These are phyloP conservation scores for Cercospora sojina DNA, from an alignment of 2,329 filamentous ascomycete species.

Conservation along the genomic window DNA sequence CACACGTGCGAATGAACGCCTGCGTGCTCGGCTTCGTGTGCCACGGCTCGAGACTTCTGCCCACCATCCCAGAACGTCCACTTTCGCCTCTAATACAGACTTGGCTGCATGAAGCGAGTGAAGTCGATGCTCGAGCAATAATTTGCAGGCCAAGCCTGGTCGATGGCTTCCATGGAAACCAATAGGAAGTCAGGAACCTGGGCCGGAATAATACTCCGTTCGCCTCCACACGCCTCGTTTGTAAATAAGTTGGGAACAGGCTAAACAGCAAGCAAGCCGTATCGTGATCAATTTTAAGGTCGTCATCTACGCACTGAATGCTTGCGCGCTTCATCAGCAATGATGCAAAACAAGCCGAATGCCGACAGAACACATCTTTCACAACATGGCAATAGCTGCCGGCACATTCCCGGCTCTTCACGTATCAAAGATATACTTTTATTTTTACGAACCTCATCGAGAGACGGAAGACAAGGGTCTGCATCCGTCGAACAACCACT, in stretches of 20 bases:
- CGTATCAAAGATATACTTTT: neutral
- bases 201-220: neutral
- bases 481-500: neutral
- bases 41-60: neutral
- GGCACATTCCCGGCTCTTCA: neutral
- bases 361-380: neutral
- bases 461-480: neutral
- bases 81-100: neutral
- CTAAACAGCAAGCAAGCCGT: neutral
- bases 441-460: neutral
- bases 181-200: slow-evolving; percentile 34
- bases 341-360: neutral
- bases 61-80: slow-evolving; percentile 2
- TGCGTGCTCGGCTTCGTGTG: neutral
- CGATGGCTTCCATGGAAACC: slow-evolving; percentile 50
- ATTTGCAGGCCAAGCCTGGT: slow-evolving; percentile 2
- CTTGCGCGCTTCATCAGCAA: neutral
- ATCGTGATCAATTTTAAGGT: neutral
- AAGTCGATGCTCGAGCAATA: slow-evolving; percentile 1
- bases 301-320: neutral
- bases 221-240: neutral
- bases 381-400: neutral
- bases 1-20: neutral
- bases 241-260: neutral
- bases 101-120: slow-evolving; percentile 5